phyloP scores from a whole-genome alignment of 2,329 filamentous ascomycete genomes.

The Colletotrichum somersetense region DNA sequence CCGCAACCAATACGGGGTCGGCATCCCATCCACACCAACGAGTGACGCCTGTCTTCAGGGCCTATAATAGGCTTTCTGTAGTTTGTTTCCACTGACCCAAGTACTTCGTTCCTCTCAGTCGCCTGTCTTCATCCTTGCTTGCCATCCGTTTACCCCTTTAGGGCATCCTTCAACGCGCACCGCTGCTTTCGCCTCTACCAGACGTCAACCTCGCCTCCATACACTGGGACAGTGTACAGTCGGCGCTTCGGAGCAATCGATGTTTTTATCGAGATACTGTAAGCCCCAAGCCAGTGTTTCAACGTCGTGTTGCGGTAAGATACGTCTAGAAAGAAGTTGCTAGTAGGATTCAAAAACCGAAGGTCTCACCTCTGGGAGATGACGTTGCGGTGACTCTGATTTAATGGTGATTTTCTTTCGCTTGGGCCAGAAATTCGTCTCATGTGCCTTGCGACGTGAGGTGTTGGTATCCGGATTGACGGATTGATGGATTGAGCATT shows the following conservation, averaged over 20 bases:
- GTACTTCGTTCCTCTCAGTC: not conserved
- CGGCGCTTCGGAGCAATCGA: too few relatives aligned
- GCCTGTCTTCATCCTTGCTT: not conserved
- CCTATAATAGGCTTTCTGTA: not conserved
- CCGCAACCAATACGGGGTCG: not conserved
- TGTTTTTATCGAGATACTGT: too few relatives aligned
- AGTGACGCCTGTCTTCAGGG: not conserved
- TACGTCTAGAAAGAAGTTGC: not conserved
- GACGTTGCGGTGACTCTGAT: not conserved
- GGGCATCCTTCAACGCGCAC: not conserved
- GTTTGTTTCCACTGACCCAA: not conserved
- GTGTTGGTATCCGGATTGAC: not conserved
- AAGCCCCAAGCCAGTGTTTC: too few relatives aligned
- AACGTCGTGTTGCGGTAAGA: not conserved
- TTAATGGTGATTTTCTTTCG: not conserved
- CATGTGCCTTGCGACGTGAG: rapidly evolving
- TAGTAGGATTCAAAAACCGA: not conserved
- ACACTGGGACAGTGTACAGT: not conserved
- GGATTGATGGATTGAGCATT: not conserved
- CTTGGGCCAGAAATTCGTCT: not conserved
- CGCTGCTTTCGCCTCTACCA: not conserved
- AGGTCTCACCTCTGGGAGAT: not conserved
- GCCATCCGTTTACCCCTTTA: not conserved
- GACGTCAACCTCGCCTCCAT: not conserved
- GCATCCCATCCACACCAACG: not conserved